Evolutionary conservation across 257 asterid genomes (phyloP).

Genomic region (Rehmannia glutinosa): DNA sequence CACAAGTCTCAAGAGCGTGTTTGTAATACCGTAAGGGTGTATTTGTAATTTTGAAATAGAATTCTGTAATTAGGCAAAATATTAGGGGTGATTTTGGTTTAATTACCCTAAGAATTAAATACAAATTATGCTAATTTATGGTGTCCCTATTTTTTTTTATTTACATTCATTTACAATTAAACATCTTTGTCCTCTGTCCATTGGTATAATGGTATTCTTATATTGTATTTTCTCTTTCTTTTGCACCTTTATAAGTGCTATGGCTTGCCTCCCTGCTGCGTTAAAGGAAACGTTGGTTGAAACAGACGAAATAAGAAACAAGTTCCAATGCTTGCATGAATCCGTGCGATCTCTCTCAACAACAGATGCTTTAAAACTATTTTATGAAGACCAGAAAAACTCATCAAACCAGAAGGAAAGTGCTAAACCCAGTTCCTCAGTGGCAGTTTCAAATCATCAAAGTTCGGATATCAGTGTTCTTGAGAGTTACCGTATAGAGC

Average conservation of each 20-base stretch:
- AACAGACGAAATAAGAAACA: slow-evolving; percentile 53
- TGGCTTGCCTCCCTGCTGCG: slow-evolving; percentile 55
- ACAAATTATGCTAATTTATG: not conserved
- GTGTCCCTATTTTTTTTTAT: not conserved
- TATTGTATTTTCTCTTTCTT: not conserved
- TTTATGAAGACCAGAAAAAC: slow-evolving; percentile 38
- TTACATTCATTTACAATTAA: not conserved
- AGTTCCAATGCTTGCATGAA: slow-evolving; percentile 44
- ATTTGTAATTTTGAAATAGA: no score
- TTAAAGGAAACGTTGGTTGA: slow-evolving; percentile 55
- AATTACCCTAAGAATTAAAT: no score
- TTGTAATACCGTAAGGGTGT: no score
- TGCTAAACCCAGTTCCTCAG: slow-evolving; percentile 8
- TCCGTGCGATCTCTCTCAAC: slow-evolving; percentile 50
- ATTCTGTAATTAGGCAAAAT: no score
- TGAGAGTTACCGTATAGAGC: slow-evolving; percentile 33
- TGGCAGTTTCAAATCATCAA: slow-evolving; percentile 23
- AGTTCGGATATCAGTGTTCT: slow-evolving; percentile 21
- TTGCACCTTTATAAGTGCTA: slow-evolving; percentile 37
- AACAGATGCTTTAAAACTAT: slow-evolving; percentile 47
- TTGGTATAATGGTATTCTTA: not conserved
- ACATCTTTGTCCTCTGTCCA: not conserved
- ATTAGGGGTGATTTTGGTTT: no score
- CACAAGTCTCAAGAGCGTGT: no score
- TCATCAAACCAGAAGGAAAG: slow-evolving; percentile 16